phyloP scores from a whole-genome alignment of 176 grass and related monocot species.

The Zizania latifolia region DNA sequence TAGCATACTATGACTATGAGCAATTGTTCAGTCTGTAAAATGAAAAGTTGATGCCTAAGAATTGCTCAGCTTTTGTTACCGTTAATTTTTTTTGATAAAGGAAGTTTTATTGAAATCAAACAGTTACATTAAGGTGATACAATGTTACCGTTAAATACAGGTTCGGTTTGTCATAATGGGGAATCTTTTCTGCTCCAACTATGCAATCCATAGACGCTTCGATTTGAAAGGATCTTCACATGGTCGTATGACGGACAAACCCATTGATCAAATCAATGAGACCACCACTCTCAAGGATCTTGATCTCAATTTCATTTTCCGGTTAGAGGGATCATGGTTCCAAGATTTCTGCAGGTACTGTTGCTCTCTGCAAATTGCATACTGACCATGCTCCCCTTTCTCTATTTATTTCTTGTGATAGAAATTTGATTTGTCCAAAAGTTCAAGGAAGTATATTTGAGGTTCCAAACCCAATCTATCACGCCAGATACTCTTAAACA shows the following conservation, averaged over 20 bases:
- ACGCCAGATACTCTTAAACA: background rate
- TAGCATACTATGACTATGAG: background rate
- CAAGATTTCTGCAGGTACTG: constrained; percentile 59
- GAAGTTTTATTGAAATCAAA: no score
- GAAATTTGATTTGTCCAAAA: background rate
- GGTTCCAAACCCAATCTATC: background rate
- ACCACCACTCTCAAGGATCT: constrained; percentile 77
- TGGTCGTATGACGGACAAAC: constrained; percentile 74
- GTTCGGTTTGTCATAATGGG: constrained; percentile 24
- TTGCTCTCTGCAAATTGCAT: background rate
- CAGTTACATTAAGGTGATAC: no score
- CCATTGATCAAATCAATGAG: constrained; percentile 65
- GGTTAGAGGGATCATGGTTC: constrained; percentile 58
- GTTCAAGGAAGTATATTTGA: background rate
- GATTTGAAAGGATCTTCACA: constrained; percentile 74
- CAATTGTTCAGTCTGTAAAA: background rate
- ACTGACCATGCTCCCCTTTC: background rate
- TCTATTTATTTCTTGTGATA: background rate
- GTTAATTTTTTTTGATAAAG: background rate
- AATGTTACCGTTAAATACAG: no score
- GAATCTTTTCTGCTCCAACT: constrained; percentile 14
- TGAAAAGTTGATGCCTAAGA: background rate
- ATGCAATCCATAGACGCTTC: background rate
- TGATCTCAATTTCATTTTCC: constrained; percentile 85
- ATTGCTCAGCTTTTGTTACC: background rate